A percentile compares a stretch with the other conserved stretches of the same genome.
Conservation (phyloP, 2,329 filamentous ascomycete genomes). For the Orbilia oligospora region DNA sequence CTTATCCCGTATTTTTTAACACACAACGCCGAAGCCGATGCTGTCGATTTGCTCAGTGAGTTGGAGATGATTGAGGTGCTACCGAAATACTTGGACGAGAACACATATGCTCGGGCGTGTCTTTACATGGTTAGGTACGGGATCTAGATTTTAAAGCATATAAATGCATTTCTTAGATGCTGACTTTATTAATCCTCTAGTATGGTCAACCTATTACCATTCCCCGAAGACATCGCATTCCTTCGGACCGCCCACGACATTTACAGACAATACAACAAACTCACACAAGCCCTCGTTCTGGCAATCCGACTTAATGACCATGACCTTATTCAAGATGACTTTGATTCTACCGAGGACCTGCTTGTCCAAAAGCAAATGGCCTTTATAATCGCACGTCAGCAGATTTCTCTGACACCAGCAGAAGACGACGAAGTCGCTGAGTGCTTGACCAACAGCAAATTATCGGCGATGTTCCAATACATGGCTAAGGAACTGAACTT, state of each 20-base stretch:
- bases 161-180: neutral
- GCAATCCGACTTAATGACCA: conserved; percentile 93
- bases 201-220: conserved; percentile 98
- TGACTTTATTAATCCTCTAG: conserved; percentile 66
- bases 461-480: conserved; percentile 93
- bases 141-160: neutral
- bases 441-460: conserved; percentile 86
- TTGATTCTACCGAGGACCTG: conserved; percentile 83
- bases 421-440: conserved; percentile 83
- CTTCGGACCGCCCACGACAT: conserved; percentile 92
- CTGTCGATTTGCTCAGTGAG: conserved; percentile 96
- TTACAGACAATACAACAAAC: conserved; percentile 92
- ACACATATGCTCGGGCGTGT: conserved; percentile 93
- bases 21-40: conserved; percentile 98
- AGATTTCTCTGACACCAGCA: conserved; percentile 78
- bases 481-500: conserved; percentile 97
- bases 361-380: conserved; percentile 92
- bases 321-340: conserved; percentile 84
- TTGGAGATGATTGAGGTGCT: conserved; percentile 96
- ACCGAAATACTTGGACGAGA: conserved; percentile 88
- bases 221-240: conserved; percentile 96
- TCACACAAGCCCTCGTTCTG: conserved; percentile 91
- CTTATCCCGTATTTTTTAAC: conserved; percentile 95
- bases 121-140: conserved; percentile 86
- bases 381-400: conserved; percentile 91